Evolutionary conservation across 306 rosid species (phyloP).

Genomic region (Trifolium fragiferum): DNA sequence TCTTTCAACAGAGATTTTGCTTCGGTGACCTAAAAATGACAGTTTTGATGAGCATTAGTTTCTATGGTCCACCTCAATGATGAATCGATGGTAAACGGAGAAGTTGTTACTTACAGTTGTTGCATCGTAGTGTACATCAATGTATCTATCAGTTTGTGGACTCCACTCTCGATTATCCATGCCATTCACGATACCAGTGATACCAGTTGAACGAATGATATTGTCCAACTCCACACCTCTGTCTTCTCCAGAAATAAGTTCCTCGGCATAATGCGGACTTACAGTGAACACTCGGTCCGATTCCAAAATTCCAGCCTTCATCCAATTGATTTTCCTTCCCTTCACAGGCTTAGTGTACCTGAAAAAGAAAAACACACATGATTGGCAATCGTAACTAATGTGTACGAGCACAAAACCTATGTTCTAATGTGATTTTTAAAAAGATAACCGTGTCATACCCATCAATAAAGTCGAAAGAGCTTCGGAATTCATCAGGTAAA

Average conservation of each 20-base stretch:
- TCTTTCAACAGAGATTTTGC: slow-evolving; percentile 82
- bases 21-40: slow-evolving; percentile 58
- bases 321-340: slow-evolving; percentile 89
- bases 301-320: slow-evolving; percentile 80
- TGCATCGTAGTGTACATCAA: slow-evolving; percentile 59
- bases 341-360: slow-evolving; percentile 61
- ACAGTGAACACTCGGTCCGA: slow-evolving; percentile 69
- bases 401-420: slow-evolving; percentile 5
- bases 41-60: slow-evolving; percentile 33
- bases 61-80: neutral
- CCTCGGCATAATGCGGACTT: slow-evolving; percentile 75
- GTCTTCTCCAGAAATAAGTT: slow-evolving; percentile 57
- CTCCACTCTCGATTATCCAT: slow-evolving; percentile 87
- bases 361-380: slow-evolving; percentile 14
- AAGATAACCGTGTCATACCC: slow-evolving; percentile 55
- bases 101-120: slow-evolving; percentile 58
- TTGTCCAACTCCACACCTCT: slow-evolving; percentile 72
- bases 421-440: neutral
- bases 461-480: slow-evolving; percentile 76
- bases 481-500: slow-evolving; percentile 56
- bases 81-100: neutral
- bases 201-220: slow-evolving; percentile 50
- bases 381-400: neutral
- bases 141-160: slow-evolving; percentile 67
- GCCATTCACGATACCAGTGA: slow-evolving; percentile 73